Base-by-base conservation (phyloP, 176 grass and related monocot genomes). In the Phoenix roebelenii region DNA sequence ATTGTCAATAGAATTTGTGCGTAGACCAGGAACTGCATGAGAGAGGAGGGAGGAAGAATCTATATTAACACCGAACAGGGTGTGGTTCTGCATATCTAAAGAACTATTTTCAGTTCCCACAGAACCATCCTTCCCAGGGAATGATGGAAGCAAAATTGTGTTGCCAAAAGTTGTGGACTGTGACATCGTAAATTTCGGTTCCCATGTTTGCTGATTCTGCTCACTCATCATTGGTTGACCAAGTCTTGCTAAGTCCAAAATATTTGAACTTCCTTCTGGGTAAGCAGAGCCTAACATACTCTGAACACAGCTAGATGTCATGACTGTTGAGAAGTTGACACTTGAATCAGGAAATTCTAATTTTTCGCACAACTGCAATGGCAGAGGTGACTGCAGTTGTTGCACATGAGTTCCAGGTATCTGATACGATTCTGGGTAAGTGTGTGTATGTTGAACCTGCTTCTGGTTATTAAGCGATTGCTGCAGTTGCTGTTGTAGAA, bases 31-130 rank as follows among this genome's bases (percentile, higher is more conserved):
- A 23, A 89, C 79, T 65, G 88, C 76, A 61, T 89, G 92, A 67
- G 75, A 85, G 67, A 91, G 71, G 24, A 93, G 79, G 25, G 94
- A 98, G 35, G 93, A 79, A 55, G 80, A 70, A 60, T 98, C 94
- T 17, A 83, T 79, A 62, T 79, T 79, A 72, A 79, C 66, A 69
- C 73, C 76, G 76, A 83, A 92, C 55, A 93, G 71, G 52, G 83
- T 61, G 59, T 80, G 79, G 58, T 84, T 88, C 77, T 85, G 87
- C 25, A 63, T 69, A 82, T 71, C 91, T 71, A 63, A 32, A 44
- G 23, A 73, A 28, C 75, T 74, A 70, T 67, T 62, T 65, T 89
- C 89, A 48, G 73, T 83, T 65, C 67, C 81, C 67, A 71, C 69
- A 72, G 83, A 79, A 90, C 81, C 67, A 64, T 82, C 80, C 66